A percentile compares a stretch with the other conserved stretches of the same genome.
Conservation (phyloP, 306 rosid species). For the Dicorynia guianensis region DNA sequence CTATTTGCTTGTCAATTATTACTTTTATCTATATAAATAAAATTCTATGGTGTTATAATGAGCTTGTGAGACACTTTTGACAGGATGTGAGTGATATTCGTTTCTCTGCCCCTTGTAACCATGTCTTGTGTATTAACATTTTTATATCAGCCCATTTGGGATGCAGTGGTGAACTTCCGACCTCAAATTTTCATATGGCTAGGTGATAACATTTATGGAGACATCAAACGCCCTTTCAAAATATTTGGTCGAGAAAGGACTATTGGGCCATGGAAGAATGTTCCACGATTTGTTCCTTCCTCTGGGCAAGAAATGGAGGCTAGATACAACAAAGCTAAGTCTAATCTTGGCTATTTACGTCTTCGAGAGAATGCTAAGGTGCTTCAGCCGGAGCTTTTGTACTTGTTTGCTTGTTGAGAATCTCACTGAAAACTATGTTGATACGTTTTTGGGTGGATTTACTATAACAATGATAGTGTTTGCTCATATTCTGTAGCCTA, state of each 20-base stretch:
- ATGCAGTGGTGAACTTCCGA: constrained; percentile 59
- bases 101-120: background rate
- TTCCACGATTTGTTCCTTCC: constrained; percentile 69
- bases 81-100: background rate
- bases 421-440: constrained; percentile 20
- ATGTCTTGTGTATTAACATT: constrained; percentile 40
- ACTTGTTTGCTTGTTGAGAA: constrained; percentile 27
- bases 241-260: constrained; percentile 80
- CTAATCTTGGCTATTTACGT: constrained; percentile 63
- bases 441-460: constrained; percentile 25
- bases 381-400: constrained; percentile 29
- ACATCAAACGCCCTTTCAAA: constrained; percentile 69
- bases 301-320: constrained; percentile 69
- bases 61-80: background rate
- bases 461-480: constrained; percentile 15
- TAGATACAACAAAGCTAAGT: constrained; percentile 63
- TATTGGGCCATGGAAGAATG: constrained; percentile 84
- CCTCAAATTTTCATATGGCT: constrained; percentile 85
- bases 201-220: constrained; percentile 92
- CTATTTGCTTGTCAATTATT: constrained; percentile 3
- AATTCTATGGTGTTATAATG: background rate
- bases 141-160: constrained; percentile 75
- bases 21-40: background rate
- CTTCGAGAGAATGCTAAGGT: constrained; percentile 66
- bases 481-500: constrained; percentile 28